phyloP scores from a whole-genome alignment of 2,329 filamentous ascomycete genomes.

The Colletotrichum lupini region DNA sequence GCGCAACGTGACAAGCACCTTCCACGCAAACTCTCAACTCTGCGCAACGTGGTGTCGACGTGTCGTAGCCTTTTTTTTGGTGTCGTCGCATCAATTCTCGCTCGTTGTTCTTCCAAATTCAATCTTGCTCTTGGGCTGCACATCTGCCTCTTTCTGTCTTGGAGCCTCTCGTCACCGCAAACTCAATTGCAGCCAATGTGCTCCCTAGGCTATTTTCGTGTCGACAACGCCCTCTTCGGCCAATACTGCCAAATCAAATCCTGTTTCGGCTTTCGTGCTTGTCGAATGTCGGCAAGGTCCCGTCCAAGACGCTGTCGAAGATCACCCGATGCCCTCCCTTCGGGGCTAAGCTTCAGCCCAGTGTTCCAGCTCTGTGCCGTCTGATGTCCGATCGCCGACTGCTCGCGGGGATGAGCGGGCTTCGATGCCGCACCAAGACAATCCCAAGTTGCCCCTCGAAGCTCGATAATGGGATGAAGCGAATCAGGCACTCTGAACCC shows the following conservation, averaged over 20 bases:
- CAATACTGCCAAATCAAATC: not conserved
- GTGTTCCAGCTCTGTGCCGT: slow-evolving; percentile 33
- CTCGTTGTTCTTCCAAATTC: not conserved
- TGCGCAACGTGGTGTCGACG: slow-evolving; percentile 4
- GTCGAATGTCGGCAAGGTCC: not conserved
- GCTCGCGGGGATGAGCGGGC: slow-evolving; percentile 7
- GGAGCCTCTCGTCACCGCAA: not conserved
- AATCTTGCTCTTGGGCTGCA: not conserved
- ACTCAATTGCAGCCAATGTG: not conserved
- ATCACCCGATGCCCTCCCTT: not conserved
- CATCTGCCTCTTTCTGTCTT: not conserved
- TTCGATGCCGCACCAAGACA: slow-evolving; percentile 13
- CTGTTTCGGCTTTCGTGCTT: not conserved
- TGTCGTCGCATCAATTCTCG: not conserved
- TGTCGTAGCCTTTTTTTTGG: not conserved
- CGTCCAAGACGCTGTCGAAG: not conserved
- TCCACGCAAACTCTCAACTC: not conserved
- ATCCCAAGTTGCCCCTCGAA: slow-evolving; percentile 11
- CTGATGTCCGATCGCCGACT: slow-evolving; percentile 29
- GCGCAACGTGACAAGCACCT: not conserved
- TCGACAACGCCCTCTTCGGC: not conserved
- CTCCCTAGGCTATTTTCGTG: not conserved
- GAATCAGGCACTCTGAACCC: not conserved
- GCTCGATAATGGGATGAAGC: slow-evolving; percentile 13
- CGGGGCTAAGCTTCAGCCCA: slow-evolving; percentile 23